Conservation (phyloP, 805 yeast species). For the Monosporozyma yasuniensis region DNA sequence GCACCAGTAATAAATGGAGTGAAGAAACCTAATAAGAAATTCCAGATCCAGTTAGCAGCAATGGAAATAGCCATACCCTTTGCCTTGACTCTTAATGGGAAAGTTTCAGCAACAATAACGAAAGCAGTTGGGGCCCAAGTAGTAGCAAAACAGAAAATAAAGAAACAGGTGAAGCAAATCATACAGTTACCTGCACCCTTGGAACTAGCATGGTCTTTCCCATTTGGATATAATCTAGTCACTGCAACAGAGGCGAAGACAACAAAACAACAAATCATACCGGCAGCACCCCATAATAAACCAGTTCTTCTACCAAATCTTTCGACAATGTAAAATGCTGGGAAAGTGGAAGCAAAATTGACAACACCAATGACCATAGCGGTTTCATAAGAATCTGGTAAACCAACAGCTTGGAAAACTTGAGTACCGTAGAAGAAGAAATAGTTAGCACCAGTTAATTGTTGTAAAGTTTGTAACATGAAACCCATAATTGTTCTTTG, state of each 20-base stretch:
- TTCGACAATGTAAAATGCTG: constrained; percentile 45
- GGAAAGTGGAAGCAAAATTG: constrained; percentile 51
- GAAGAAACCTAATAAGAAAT: constrained; percentile 54
- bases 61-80: constrained; percentile 46
- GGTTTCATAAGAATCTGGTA: constrained; percentile 48
- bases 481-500: too few species aligned
- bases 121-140: constrained; percentile 67
- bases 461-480: too few species aligned
- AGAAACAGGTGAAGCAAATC: constrained; percentile 62
- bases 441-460: too few species aligned
- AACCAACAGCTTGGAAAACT: constrained; percentile 48
- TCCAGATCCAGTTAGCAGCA: constrained; percentile 56
- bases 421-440: too few species aligned
- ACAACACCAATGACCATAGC: constrained; percentile 51
- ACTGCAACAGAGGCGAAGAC: constrained; percentile 56
- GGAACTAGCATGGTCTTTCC: constrained; percentile 35
- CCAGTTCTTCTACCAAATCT: constrained; percentile 42
- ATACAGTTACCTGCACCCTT: constrained; percentile 57
- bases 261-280: constrained; percentile 39
- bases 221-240: constrained; percentile 31
- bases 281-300: constrained; percentile 7
- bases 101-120: constrained; percentile 57
- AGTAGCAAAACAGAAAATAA: constrained; percentile 61
- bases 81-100: constrained; percentile 62
- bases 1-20: constrained; percentile 59